Evolutionary conservation across 176 grass and related monocot species (phyloP).

Genomic region (Avena eriantha): DNA sequence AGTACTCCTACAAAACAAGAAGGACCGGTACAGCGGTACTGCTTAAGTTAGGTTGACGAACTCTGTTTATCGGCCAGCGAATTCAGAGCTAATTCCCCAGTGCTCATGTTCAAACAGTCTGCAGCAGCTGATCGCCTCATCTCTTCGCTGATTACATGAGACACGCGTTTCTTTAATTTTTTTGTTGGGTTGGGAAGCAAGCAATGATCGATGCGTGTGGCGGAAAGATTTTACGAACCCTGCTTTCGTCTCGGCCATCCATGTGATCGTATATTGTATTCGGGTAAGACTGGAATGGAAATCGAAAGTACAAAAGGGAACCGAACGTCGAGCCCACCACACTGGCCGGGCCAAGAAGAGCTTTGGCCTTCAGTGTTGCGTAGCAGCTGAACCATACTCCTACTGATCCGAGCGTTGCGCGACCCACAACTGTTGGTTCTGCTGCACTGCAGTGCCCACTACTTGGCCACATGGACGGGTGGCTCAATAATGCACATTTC

Average conservation of each 20-base stretch:
- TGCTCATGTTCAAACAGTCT: background rate
- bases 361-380: background rate
- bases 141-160: background rate
- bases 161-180: background rate
- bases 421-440: background rate
- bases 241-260: background rate
- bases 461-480: conserved; percentile 2
- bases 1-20: too few species aligned
- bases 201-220: background rate
- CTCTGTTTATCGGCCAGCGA: background rate
- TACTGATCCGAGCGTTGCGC: background rate
- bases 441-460: background rate
- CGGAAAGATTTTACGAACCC: background rate
- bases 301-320: background rate
- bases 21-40: too few species aligned
- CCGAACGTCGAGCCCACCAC: background rate
- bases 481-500: background rate
- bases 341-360: background rate
- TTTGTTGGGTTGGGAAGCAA: background rate
- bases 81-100: background rate
- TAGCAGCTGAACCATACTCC: conserved; percentile 20
- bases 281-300: background rate
- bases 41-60: too few species aligned
- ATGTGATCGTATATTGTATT: background rate
- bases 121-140: background rate